phyloP scores from a whole-genome alignment of 495 filamentous ascomycete species.

The Talaromyces thailandensis region DNA sequence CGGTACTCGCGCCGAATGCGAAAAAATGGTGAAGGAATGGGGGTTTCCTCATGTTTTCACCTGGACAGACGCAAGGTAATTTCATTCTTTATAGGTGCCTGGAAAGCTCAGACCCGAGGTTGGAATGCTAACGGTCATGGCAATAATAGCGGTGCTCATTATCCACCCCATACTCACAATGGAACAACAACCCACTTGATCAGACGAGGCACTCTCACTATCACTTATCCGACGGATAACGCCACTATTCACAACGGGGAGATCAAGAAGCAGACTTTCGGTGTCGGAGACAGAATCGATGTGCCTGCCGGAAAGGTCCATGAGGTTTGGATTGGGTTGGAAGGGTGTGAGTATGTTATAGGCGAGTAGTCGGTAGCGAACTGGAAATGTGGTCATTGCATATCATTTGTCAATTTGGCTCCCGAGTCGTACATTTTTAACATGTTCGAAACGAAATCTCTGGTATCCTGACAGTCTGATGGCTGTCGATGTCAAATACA shows the following conservation, averaged over 20 bases:
- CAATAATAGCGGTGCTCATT: conserved; percentile 53
- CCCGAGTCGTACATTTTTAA: not conserved
- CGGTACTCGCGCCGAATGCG: conserved; percentile 41
- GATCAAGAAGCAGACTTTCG: conserved; percentile 55
- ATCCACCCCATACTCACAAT: conserved; percentile 62
- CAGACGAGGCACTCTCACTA: conserved; percentile 57
- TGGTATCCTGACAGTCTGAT: not conserved
- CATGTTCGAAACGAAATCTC: not conserved
- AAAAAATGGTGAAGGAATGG: conserved; percentile 63
- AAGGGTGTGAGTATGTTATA: conserved; percentile 81
- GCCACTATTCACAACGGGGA: conserved; percentile 24
- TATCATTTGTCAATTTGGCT: not conserved
- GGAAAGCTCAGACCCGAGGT: not conserved
- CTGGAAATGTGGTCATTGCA: not conserved
- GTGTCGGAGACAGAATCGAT: conserved; percentile 61
- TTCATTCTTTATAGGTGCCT: not conserved
- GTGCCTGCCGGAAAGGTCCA: conserved; percentile 63
- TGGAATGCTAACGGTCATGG: not conserved
- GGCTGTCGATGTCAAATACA: not conserved
- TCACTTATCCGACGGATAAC: conserved; percentile 63
- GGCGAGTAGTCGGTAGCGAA: conserved; percentile 47
- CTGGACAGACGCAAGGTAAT: conserved; percentile 70
- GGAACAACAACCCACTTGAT: conserved; percentile 72
- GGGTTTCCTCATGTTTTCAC: conserved; percentile 71
- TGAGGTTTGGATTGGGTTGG: conserved; percentile 74